Base-by-base conservation (phyloP, 2,329 filamentous ascomycete species). In the Clarireedia paspali region DNA sequence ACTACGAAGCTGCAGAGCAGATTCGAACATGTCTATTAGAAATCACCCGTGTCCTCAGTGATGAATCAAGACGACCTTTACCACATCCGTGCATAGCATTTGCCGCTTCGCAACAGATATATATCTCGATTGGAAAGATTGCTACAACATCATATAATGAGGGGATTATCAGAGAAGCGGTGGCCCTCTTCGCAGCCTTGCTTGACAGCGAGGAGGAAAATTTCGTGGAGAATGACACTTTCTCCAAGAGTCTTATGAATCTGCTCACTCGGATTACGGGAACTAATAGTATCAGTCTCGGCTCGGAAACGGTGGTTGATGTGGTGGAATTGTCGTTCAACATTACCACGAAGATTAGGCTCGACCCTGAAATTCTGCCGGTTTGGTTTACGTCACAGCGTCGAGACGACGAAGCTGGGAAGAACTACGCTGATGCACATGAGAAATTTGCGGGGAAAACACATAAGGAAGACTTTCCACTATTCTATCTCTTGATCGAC, bases 141-240 rank as follows among this genome's bases (percentile, higher is more conserved):
- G 91, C 91, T 2, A 84, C 89, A 2, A 86, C 87, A 0, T 91
- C 88, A 34, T 87, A 89, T 70, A 88, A 95, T 70, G 88, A 95
- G 65, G 86, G 83, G 67, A 86, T 96, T 67, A 87, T 97, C 63
- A 85, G 87, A 62, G 88, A 92, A 67, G 88, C 89, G 26, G 87
- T 96, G 39, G 77, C 86, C 42, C 85, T 96, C 68, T 96, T 96
- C 71, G 90, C 89, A 56, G 91, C 90, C 15, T 79, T 99, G 60
- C 89, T 97, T 66, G 94, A 99, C 72, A 94, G 91, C 70, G 94
- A 97, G 71, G 91, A 96, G 73, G 94, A 96, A 69, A 90, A 91
- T 38, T 95, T 97, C 67, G 83, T 96, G 48, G 89, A 95, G 67
- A 95, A 88, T 67, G 82, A 86, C 34, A 79, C 83, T 54, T 99